These are phyloP conservation scores for Ciborinia camelliae DNA, from an alignment of 2,329 filamentous ascomycete species.

Conservation along the genomic window DNA sequence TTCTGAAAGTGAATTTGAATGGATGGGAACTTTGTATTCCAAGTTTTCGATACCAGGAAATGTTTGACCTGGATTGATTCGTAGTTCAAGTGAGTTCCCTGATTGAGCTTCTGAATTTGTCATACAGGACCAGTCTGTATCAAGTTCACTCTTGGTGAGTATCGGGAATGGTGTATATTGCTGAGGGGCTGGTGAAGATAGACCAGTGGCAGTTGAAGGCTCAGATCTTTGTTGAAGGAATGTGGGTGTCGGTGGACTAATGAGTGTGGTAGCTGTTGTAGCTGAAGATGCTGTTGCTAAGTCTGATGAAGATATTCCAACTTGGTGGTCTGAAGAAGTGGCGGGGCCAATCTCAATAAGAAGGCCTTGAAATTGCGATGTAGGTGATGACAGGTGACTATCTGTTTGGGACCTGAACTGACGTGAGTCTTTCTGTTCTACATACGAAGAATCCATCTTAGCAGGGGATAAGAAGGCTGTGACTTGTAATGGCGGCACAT, in stretches of 20 bases:
- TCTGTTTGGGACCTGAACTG: slow-evolving; percentile 37
- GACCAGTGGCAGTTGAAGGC: slow-evolving; percentile 17
- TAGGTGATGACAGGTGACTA: slow-evolving; percentile 35
- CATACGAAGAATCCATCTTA: slow-evolving; percentile 37
- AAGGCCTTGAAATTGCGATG: slow-evolving; percentile 34
- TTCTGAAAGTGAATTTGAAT: slow-evolving; percentile 21
- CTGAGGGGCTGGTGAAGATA: slow-evolving; percentile 27
- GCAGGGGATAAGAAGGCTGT: slow-evolving; percentile 31
- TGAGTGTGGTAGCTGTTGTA: slow-evolving; percentile 16
- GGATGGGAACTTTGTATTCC: slow-evolving; percentile 22
- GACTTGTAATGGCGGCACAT: slow-evolving; percentile 30
- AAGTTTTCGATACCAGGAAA: slow-evolving; percentile 24
- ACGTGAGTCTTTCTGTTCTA: slow-evolving; percentile 37
- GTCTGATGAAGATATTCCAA: slow-evolving; percentile 26
- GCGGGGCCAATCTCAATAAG: slow-evolving; percentile 30
- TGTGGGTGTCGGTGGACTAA: slow-evolving; percentile 16
- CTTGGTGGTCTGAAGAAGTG: slow-evolving; percentile 24
- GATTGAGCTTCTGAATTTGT: slow-evolving; percentile 30
- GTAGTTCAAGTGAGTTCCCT: slow-evolving; percentile 27
- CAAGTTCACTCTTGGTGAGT: slow-evolving; percentile 33
- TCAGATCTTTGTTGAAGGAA: slow-evolving; percentile 16
- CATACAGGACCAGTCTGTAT: slow-evolving; percentile 34
- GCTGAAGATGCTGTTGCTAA: slow-evolving; percentile 27
- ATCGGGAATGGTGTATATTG: slow-evolving; percentile 33
- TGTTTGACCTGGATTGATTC: slow-evolving; percentile 32